Evolutionary conservation across 2,329 filamentous ascomycete species (phyloP).

Genomic region (Ophiostoma sp.): DNA sequence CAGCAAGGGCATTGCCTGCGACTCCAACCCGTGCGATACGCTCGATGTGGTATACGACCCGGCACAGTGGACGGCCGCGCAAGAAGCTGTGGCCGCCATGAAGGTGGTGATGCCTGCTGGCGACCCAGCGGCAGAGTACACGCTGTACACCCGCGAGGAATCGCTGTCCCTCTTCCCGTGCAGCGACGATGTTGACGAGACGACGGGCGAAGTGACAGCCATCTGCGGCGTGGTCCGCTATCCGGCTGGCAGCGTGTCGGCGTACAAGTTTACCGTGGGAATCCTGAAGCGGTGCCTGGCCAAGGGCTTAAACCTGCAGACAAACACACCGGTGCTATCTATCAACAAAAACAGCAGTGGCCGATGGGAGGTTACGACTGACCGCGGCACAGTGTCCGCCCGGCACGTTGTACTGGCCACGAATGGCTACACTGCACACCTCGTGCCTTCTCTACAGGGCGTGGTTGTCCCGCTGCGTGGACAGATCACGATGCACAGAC

Average conservation of each 20-base stretch:
- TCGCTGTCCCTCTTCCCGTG: constrained; percentile 44
- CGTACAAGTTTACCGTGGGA: constrained; percentile 43
- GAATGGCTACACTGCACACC: constrained; percentile 52
- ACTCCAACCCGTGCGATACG: constrained; percentile 53
- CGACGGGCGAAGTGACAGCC: constrained; percentile 31
- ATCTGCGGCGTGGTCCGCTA: constrained; percentile 51
- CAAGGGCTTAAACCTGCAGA: constrained; percentile 53
- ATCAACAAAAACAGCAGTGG: constrained; percentile 25
- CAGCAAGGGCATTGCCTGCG: constrained; percentile 45
- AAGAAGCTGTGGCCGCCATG: constrained; percentile 47
- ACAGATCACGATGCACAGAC: constrained; percentile 48
- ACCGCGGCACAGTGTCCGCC: constrained; percentile 45
- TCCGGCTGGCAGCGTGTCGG: constrained; percentile 44
- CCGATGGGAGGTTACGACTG: constrained; percentile 45
- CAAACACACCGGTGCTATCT: constrained; percentile 47
- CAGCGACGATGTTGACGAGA: constrained; percentile 32
- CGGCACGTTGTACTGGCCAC: constrained; percentile 52
- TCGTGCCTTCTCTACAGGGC: constrained; percentile 47
- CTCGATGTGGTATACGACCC: constrained; percentile 60
- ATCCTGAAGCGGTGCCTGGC: constrained; percentile 48
- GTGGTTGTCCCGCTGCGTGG: constrained; percentile 52
- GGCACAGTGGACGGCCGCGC: constrained; percentile 42
- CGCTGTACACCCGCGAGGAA: constrained; percentile 45
- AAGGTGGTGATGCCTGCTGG: constrained; percentile 43
- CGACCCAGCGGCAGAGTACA: constrained; percentile 47